Evolutionary conservation across 495 filamentous ascomycete species (phyloP).

Genomic region (Rhypophila decipiens): DNA sequence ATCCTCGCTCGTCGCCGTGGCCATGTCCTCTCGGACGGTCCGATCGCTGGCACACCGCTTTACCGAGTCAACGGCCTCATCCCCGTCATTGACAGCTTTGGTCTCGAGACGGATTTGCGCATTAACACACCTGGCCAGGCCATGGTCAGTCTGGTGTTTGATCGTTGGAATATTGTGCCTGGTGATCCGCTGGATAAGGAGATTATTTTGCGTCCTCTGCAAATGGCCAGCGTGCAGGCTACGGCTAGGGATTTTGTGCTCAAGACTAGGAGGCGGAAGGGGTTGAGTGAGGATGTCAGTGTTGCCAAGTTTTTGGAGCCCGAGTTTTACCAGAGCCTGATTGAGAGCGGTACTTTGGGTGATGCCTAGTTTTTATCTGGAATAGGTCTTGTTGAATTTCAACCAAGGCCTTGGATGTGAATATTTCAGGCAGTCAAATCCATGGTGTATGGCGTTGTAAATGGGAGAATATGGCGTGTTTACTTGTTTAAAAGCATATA

Average conservation of each 20-base stretch:
- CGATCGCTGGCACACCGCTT: constrained; percentile 91
- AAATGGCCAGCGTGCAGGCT: constrained; percentile 77
- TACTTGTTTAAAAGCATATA: too few species aligned
- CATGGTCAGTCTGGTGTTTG: constrained; percentile 86
- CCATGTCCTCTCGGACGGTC: constrained; percentile 87
- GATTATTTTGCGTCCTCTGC: constrained; percentile 71
- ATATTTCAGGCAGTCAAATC: too few species aligned
- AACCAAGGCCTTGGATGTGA: background rate
- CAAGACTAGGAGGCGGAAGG: constrained; percentile 91
- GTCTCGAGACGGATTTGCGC: constrained; percentile 92
- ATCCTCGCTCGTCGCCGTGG: constrained; percentile 82
- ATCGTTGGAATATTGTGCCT: constrained; percentile 90
- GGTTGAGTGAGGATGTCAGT: constrained; percentile 88
- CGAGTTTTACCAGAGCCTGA: constrained; percentile 81
- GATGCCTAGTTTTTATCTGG: constrained; percentile 15
- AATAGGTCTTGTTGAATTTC: background rate
- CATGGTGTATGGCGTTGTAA: too few species aligned
- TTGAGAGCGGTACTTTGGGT: constrained; percentile 79
- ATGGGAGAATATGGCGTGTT: too few species aligned
- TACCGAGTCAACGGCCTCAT: constrained; percentile 86
- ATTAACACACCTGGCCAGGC: constrained; percentile 95
- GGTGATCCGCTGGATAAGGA: constrained; percentile 91
- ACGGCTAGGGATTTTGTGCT: constrained; percentile 93
- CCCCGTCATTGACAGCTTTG: constrained; percentile 93
- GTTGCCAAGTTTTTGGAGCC: constrained; percentile 94